Evolutionary conservation across 768 basidiomycete species (phyloP), one percentile per base, ranked within the genome.

Genomic region (Naganishia kalamii): DNA sequence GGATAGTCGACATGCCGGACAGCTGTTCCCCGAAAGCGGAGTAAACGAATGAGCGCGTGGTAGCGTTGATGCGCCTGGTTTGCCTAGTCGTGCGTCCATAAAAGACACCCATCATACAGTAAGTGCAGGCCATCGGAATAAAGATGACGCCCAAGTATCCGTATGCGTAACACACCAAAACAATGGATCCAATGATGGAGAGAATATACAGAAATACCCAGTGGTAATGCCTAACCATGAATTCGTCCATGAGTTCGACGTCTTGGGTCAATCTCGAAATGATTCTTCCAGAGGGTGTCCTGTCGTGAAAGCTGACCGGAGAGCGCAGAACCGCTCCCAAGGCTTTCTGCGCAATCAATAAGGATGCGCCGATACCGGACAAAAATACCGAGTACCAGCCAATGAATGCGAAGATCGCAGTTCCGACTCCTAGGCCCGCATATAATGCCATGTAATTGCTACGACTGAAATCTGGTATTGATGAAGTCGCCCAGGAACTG

Each of bases 241-340:
- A 12, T 13, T 33, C 25, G 41, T 63, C 65, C 46, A 62, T 17
- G 15, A 25, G 60, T 67, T 70, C 61, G 23, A 80, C 69, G 62
- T 80, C 79, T 63, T 75, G 77, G 0, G 73, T 70, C 10, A 79
- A 62, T 1, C 77, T 67, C 23, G 68, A 70, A 63, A 77, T 71
- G 57, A 79, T 77, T 13, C 78, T 68, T 6, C 77, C 77, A 11
- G 69, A 68, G 19, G 66, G 66, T 0, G 87, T 88, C 0, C 86
- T 86, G 71, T 89, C 88, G 71, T 87, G 88, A 78, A 88, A 88
- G 3, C 85, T 82, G 0, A 81, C 74, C 0, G 86, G 85, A 10
- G 86, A 86, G 4, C 82, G 77, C 61, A 90, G 71, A 4, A 90
- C 85, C 15, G 81, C 80, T 5, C 67, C 72, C 11, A 88, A 77